Base-by-base conservation (phyloP, 805 yeast genomes). In the Kluyveromyces dobzhanskii region DNA sequence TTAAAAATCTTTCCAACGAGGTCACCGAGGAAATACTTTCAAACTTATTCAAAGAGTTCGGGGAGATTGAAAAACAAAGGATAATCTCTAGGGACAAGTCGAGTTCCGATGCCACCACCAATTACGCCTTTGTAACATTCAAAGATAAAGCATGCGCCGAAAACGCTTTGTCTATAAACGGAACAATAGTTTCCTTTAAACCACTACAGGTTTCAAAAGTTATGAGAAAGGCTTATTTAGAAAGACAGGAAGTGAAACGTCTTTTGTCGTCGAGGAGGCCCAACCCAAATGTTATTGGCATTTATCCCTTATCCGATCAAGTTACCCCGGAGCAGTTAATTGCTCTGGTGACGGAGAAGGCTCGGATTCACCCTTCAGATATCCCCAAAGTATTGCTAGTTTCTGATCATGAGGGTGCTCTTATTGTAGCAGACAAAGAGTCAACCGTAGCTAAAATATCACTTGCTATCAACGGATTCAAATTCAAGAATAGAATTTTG, bases 61-160 rank as follows among this genome's bases (percentile, higher is more conserved):
- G 90, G 0, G 46, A 45, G 0, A 65, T 84, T 12, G 81, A 77
- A 39, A 60, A 57, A 28, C 54, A 82, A 0, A 65, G 53, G 31
- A 49, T 51, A 3, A 56, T 59, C 6, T 25, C 40, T 9, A 37
- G 35, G 10, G 30, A 37, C 2, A 27, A 28, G 4, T 25, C 14
- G 7, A 13, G 24, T 9, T 5, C 30, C n/a, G 37, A 26, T 1
- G 37, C 41, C 12, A 27, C 30, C 10, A 61, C 57, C 1, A 50
- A 62, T 6, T 78, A 70, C 54, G 94, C 80, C 0, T 82, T 84
- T 51, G 59, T 84, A 0, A 63, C 73, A 0, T 82, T 75, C 47
- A 41, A 50, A 2, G 56, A 58, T 0, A 52, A 57, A 7, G 67
- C 64, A 1, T 69, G 66, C 3, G 83, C 86, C 0, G 50, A 58